A percentile compares a stretch with the other conserved stretches of the same genome.
Evolutionary conservation across 164 flowering plant genomes (phyloP).

Genomic region (Hamamelis virginiana): DNA sequence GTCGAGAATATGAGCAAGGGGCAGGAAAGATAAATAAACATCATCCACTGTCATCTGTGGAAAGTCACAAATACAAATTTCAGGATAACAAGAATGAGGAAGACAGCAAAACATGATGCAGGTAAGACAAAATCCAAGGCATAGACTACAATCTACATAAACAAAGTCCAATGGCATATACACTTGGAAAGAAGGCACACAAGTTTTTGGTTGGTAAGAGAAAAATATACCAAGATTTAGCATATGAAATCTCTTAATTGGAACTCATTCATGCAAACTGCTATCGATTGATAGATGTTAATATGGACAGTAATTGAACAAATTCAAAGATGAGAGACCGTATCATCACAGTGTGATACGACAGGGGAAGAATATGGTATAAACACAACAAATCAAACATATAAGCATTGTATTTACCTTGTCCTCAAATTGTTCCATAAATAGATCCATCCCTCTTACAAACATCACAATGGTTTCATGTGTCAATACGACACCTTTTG

Average conservation of each 20-base stretch:
- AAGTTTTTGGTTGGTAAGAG: no score
- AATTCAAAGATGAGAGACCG: neutral
- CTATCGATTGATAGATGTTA: neutral
- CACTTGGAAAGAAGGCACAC: neutral
- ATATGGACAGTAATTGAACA: neutral
- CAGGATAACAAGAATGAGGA: slow-evolving; percentile 4
- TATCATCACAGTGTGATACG: neutral
- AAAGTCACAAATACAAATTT: slow-evolving; percentile 7
- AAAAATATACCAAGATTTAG: no score
- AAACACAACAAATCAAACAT: neutral
- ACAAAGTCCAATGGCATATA: no score
- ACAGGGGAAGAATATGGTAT: neutral
- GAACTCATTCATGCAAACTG: no score
- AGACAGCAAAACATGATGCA: slow-evolving; percentile 1
- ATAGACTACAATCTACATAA: no score
- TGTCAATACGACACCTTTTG: slow-evolving; percentile 89
- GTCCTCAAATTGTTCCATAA: slow-evolving; percentile 87
- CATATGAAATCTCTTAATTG: no score
- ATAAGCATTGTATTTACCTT: slow-evolving; percentile 48
- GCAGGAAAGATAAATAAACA: slow-evolving; percentile 90
- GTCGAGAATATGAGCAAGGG: slow-evolving; percentile 96
- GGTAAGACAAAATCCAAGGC: neutral
- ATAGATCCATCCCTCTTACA: slow-evolving; percentile 70
- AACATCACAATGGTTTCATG: slow-evolving; percentile 60
- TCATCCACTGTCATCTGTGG: slow-evolving; percentile 87